Evolutionary conservation across 768 basidiomycete genomes (phyloP), one percentile per base, ranked within the genome.

Genomic region (Phylloporus rhodoxanthus): DNA sequence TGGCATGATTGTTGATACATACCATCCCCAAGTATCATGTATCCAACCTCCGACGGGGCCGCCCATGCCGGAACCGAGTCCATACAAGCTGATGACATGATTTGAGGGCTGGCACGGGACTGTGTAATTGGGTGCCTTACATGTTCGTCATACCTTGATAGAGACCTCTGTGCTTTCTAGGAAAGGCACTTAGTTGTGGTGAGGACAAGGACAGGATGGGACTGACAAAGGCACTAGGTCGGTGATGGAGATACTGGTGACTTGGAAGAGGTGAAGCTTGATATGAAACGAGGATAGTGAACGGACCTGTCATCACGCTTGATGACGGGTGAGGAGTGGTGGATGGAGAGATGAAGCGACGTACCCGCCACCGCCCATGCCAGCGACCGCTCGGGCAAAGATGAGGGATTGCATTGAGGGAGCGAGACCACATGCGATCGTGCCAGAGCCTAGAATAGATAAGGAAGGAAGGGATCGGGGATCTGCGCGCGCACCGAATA

Each of bases 81-180:
- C 93, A 63, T 82, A 95, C 54, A 91, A 66, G 67, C 89, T 91
- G 59, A 56, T 36, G 49, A 2, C 45, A 50, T 36, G 6, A 8
- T 17, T 51, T 8, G 55, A 54, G 41, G 50, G 48, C 45, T 36
- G 61, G 49, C n/a, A 20, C 42, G 42, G 41, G 30, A 37, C 6
- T 14, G 37, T 11, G 29, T 23, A 37, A 36, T 40, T 37, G 25
- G 47, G 8, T 2, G 29, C 63, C 80, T 57, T 72, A 91, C 89
- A 92, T 80, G 63, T 92, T 92, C 29, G 86, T 84, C 74, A 91
- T 76, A 48, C 93, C 93, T 66, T 98, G 95, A 62, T 92, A 95
- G 8, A 95, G 68, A 2, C 91, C 94, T 46, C 94, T 78, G 53
- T 90, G 84, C 63, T 86, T 85, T 59, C 89, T 91, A 60, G 26